Conservation (phyloP, 2,329 filamentous ascomycete species). For the Drechslera avenae region DNA sequence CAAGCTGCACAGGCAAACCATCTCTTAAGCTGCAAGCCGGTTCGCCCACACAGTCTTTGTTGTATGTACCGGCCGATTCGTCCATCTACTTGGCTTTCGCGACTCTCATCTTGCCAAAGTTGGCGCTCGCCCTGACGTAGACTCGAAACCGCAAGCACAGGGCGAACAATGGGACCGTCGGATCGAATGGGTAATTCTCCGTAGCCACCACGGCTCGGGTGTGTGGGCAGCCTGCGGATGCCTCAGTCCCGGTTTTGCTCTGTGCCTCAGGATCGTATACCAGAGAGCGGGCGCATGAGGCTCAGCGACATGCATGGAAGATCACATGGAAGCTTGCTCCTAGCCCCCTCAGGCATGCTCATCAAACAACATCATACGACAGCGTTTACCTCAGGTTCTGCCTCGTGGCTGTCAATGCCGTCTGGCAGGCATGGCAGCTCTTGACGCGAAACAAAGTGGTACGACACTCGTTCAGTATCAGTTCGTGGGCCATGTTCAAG, state of each 20-base stretch:
- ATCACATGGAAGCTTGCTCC: constrained; percentile 18
- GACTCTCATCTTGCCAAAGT: background rate
- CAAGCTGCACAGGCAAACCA: constrained; percentile 6
- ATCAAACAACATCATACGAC: constrained; percentile 47
- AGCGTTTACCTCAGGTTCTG: constrained; percentile 40
- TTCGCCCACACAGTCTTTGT: too few species aligned
- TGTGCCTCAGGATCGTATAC: constrained; percentile 31
- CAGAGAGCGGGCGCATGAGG: constrained; percentile 10
- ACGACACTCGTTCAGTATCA: constrained; percentile 38
- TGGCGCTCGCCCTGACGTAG: background rate
- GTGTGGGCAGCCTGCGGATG: constrained; percentile 36
- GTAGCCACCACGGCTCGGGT: constrained; percentile 11
- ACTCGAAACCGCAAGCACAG: constrained; percentile 2
- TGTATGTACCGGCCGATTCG: too few species aligned
- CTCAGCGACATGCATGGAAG: constrained; percentile 17
- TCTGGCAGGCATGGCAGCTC: constrained; percentile 22
- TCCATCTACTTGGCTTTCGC: background rate
- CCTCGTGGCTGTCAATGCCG: constrained; percentile 23
- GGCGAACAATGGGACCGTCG: background rate
- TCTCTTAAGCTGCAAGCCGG: too few species aligned
- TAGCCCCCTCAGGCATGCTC: constrained; percentile 20
- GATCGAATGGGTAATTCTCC: constrained; percentile 16
- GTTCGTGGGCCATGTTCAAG: constrained; percentile 22
- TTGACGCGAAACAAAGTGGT: constrained; percentile 42
- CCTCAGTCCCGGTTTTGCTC: constrained; percentile 39